These are phyloP conservation scores for Anthostomella pinea DNA, from an alignment of 2,329 filamentous ascomycete species.

Conservation along the genomic window DNA sequence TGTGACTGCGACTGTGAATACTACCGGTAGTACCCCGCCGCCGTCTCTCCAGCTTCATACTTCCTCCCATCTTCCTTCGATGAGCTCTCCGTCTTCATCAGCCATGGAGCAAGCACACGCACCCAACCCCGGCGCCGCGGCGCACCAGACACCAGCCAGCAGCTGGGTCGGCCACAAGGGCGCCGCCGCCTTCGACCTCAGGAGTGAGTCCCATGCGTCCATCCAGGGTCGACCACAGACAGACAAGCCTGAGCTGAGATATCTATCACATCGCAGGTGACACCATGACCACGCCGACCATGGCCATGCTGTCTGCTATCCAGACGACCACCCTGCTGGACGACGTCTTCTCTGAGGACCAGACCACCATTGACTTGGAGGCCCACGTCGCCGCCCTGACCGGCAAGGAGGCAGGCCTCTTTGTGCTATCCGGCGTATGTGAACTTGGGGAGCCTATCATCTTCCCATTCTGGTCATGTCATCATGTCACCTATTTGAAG, in stretches of 20 bases:
- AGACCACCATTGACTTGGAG: constrained; percentile 66
- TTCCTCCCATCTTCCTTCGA: neutral
- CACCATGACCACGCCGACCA: constrained; percentile 66
- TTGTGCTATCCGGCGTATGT: too few relatives aligned
- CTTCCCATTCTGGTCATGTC: constrained; percentile 35
- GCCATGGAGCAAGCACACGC: too few relatives aligned
- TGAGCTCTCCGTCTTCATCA: neutral
- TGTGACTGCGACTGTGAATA: too few relatives aligned
- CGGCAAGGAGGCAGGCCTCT: constrained; percentile 63
- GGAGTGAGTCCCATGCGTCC: constrained; percentile 32
- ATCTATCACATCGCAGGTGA: constrained; percentile 51
- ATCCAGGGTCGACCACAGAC: too few relatives aligned
- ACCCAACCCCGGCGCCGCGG: neutral
- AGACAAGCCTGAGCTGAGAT: neutral
- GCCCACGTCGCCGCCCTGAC: constrained; percentile 62
- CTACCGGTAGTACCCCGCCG: too few relatives aligned
- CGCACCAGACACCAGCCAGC: constrained; percentile 14
- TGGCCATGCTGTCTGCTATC: constrained; percentile 70
- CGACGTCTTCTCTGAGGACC: constrained; percentile 72
- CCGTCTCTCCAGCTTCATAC: too few relatives aligned
- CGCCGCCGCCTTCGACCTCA: constrained; percentile 31
- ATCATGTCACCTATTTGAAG: neutral
- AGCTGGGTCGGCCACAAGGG: constrained; percentile 31
- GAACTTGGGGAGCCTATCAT: too few relatives aligned
- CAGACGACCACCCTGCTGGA: constrained; percentile 68